Percentiles rank a stretch among this genome's conserved stretches.
Evolutionary conservation across 768 basidiomycete species (phyloP).

Genomic region (Lentinula lateritia): DNA sequence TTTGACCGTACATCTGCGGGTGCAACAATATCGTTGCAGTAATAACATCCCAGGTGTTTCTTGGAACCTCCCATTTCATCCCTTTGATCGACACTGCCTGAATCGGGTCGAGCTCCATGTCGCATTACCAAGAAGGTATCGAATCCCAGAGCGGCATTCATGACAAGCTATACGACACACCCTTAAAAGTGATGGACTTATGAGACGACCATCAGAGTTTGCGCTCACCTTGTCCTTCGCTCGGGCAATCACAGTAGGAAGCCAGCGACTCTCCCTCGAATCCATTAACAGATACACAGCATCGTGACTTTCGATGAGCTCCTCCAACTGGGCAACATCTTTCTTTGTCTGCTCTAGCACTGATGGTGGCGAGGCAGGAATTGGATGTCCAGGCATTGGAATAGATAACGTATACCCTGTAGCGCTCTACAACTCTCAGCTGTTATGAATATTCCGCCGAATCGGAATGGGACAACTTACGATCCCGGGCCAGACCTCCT

Average conservation of each 20-base stretch:
- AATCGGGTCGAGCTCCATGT: constrained; percentile 64
- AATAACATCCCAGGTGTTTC: constrained; percentile 82
- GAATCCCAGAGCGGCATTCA: constrained; percentile 94
- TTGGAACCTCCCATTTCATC: constrained; percentile 13
- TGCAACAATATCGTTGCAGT: constrained; percentile 97
- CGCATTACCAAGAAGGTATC: constrained; percentile 97
- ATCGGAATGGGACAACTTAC: constrained; percentile 39
- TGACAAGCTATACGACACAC: constrained; percentile 55
- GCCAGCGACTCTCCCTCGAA: constrained; percentile 95
- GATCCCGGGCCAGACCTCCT: constrained; percentile 89
- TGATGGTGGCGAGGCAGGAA: constrained; percentile 43
- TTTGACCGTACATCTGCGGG: constrained; percentile 73
- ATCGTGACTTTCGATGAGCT: constrained; percentile 81
- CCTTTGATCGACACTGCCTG: constrained; percentile 19
- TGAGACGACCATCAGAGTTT: background rate
- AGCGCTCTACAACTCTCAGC: constrained; percentile 56
- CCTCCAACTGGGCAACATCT: constrained; percentile 71
- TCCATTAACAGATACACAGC: constrained; percentile 95
- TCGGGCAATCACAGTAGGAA: constrained; percentile 85
- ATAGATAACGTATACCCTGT: constrained; percentile 73
- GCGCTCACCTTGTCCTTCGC: constrained; percentile 72
- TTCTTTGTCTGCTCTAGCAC: constrained; percentile 51
- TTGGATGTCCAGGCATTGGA: constrained; percentile 97
- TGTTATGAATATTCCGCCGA: background rate
- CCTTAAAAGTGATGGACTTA: background rate